phyloP scores from a whole-genome alignment of 306 rosid species.

The Oxytropis ochrocephala region DNA sequence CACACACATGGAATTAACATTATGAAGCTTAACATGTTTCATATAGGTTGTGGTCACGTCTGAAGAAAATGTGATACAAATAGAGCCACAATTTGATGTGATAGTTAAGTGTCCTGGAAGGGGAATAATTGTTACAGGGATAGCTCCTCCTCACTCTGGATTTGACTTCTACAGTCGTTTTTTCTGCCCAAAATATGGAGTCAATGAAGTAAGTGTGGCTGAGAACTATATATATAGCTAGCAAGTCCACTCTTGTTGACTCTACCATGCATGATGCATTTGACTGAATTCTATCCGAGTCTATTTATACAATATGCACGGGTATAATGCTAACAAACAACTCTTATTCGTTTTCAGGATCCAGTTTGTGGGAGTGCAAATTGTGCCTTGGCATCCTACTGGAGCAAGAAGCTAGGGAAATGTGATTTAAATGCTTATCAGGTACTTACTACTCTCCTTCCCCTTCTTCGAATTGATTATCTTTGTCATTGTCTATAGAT shows the following conservation, averaged over 20 bases:
- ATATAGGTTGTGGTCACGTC: conserved; percentile 53
- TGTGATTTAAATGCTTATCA: conserved; percentile 54
- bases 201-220: conserved; percentile 53
- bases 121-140: conserved; percentile 56
- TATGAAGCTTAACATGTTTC: conserved; percentile 6
- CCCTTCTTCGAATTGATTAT: background rate
- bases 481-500: background rate
- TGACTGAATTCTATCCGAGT: too few species aligned
- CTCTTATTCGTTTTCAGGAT: conserved; percentile 38
- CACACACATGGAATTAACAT: too few species aligned
- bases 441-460: conserved; percentile 40
- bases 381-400: conserved; percentile 58
- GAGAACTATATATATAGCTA: background rate
- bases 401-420: conserved; percentile 70
- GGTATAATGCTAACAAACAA: too few species aligned
- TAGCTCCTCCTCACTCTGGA: conserved; percentile 49
- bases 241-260: background rate
- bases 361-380: conserved; percentile 74
- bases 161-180: conserved; percentile 63
- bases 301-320: too few species aligned
- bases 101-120: conserved; percentile 45
- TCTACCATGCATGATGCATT: too few species aligned
- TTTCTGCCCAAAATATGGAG: conserved; percentile 55
- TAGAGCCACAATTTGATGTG: conserved; percentile 40
- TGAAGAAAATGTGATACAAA: conserved; percentile 32